These are phyloP conservation scores for Magnolia officinalis DNA, from an alignment of 164 flowering plant genomes.

Conservation along the genomic window DNA sequence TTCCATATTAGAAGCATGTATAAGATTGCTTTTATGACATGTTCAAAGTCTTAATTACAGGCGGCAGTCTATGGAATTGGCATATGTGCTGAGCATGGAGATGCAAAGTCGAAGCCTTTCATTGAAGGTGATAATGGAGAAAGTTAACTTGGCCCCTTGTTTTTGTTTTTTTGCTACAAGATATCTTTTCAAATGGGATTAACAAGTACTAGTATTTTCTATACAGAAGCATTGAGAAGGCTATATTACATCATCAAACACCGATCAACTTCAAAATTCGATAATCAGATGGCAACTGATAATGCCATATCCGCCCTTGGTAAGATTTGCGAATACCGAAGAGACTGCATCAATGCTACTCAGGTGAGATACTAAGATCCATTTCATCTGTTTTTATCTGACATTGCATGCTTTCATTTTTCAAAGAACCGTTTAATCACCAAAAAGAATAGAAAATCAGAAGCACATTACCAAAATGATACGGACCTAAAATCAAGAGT, in stretches of 20 bases:
- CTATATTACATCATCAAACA: background rate
- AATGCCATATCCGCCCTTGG: slow-evolving; percentile 5
- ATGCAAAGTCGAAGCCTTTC: background rate
- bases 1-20: background rate
- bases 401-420: background rate
- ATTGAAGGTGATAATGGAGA: background rate
- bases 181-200: background rate
- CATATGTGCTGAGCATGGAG: background rate
- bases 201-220: background rate
- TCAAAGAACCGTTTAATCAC: no score
- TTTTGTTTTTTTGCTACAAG: background rate
- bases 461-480: no score
- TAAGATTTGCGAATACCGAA: slow-evolving; percentile 2
- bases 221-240: slow-evolving; percentile 5
- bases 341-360: slow-evolving; percentile 7
- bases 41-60: background rate
- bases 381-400: background rate
- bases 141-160: background rate
- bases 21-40: background rate
- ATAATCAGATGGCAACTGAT: slow-evolving; percentile 5
- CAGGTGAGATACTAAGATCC: background rate
- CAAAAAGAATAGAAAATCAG: no score
- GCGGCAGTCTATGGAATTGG: slow-evolving; percentile 6
- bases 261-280: background rate
- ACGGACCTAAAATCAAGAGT: no score